These are phyloP conservation scores for Aspergillus diversus DNA, from an alignment of 495 filamentous ascomycete species.

Conservation along the genomic window DNA sequence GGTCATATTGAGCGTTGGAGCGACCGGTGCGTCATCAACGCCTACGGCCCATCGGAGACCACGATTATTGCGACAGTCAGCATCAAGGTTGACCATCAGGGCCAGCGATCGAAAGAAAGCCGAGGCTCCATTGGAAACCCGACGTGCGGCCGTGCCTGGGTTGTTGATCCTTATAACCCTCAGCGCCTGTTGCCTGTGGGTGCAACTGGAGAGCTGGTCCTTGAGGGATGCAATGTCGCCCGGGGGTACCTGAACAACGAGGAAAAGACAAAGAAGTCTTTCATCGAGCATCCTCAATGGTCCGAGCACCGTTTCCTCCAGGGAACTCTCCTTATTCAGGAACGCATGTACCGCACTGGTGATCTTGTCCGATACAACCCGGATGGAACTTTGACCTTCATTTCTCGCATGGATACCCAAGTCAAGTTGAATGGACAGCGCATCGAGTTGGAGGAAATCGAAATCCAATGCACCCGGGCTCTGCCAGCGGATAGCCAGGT, in stretches of 20 bases:
- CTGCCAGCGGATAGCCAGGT: slow-evolving; percentile 41
- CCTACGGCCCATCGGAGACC: slow-evolving; percentile 49
- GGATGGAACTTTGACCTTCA: slow-evolving; percentile 53
- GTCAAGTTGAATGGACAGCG: slow-evolving; percentile 69
- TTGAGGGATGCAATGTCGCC: slow-evolving; percentile 66
- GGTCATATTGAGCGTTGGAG: slow-evolving; percentile 6
- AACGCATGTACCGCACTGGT: slow-evolving; percentile 53
- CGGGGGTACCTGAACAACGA: slow-evolving; percentile 61
- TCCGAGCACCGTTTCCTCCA: slow-evolving; percentile 27
- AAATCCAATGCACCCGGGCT: slow-evolving; percentile 51
- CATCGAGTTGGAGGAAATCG: slow-evolving; percentile 68
- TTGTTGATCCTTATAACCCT: slow-evolving; percentile 61
- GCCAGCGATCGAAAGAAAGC: slow-evolving; percentile 47
- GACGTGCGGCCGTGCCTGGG: slow-evolving; percentile 53
- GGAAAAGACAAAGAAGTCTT: slow-evolving; percentile 58
- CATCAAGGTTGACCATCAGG: slow-evolving; percentile 41
- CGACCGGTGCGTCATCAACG: slow-evolving; percentile 4
- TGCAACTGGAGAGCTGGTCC: slow-evolving; percentile 63
- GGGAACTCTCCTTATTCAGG: slow-evolving; percentile 30
- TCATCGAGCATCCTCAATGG: slow-evolving; percentile 60
- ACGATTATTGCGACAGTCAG: slow-evolving; percentile 49
- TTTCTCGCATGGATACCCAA: slow-evolving; percentile 66
- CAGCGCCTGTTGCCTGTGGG: slow-evolving; percentile 63
- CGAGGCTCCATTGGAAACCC: slow-evolving; percentile 45
- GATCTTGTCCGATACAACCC: slow-evolving; percentile 57